phyloP scores from a whole-genome alignment of 2,329 filamentous ascomycete genomes.

The Tolypocladium amazonense region DNA sequence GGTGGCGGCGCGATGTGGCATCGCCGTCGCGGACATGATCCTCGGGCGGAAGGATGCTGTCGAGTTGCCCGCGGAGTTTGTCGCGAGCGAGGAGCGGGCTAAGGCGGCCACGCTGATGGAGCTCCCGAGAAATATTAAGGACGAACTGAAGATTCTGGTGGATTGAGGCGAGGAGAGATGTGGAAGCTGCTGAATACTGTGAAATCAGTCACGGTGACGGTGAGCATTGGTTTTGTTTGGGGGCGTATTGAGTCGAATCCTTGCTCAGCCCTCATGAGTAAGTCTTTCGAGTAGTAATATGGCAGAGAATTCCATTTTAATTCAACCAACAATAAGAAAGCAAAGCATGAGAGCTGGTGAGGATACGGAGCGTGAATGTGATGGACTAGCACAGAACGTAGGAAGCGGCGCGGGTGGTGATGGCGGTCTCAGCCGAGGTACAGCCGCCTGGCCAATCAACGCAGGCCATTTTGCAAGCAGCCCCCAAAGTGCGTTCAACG shows the following conservation, averaged over 20 bases:
- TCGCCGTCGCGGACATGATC: conserved; percentile 52
- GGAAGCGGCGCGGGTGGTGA: not conserved
- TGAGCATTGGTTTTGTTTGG: not conserved
- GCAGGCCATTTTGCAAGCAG: conserved; percentile 13
- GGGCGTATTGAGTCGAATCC: not conserved
- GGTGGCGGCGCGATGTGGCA: conserved; percentile 55
- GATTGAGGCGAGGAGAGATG: not conserved
- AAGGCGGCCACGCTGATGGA: conserved; percentile 9
- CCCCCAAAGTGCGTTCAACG: not conserved
- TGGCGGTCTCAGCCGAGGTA: conserved; percentile 5
- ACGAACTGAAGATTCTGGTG: conserved; percentile 1
- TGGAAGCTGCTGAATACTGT: not conserved
- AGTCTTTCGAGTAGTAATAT: not conserved
- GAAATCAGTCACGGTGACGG: not conserved
- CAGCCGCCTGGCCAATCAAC: conserved; percentile 12
- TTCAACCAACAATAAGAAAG: not conserved
- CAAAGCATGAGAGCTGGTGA: not conserved
- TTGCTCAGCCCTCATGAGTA: no score
- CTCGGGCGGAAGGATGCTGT: conserved; percentile 26
- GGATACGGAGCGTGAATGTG: not conserved
- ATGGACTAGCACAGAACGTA: not conserved
- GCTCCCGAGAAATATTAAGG: conserved; percentile 6
- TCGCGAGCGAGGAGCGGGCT: conserved; percentile 22
- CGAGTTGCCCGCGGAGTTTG: conserved; percentile 32
- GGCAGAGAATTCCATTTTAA: not conserved